Conservation (phyloP, 805 yeast genomes). For the Ogataea pignaliae region DNA sequence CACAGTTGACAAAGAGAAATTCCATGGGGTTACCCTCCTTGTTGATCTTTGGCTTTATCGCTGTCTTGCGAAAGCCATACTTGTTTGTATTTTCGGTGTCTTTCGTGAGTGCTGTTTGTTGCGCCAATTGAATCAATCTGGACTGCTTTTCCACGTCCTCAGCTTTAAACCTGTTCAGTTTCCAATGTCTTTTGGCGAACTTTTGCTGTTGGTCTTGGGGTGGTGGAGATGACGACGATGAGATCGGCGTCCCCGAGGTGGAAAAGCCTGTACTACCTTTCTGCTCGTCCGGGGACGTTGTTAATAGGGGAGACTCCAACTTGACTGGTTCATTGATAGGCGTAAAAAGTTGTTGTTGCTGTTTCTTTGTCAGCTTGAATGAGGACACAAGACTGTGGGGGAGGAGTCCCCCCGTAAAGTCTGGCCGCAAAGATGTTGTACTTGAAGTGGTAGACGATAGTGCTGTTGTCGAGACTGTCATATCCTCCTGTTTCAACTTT, state of each 20-base stretch:
- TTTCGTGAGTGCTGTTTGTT: constrained; percentile 14
- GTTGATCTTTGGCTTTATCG: constrained; percentile 28
- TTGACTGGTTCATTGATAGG: constrained; percentile 3
- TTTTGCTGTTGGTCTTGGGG: constrained; percentile 1
- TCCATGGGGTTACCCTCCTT: constrained; percentile 30
- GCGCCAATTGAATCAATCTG: constrained; percentile 24
- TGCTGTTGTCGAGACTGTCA: too few species aligned
- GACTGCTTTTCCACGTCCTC: constrained; percentile 32
- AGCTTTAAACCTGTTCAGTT: constrained; percentile 26
- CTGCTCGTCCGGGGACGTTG: not conserved
- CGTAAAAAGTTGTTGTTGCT: constrained; percentile 4
- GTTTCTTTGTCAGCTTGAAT: constrained; percentile 10
- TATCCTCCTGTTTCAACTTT: too few species aligned
- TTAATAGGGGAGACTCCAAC: not conserved
- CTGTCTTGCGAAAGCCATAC: constrained; percentile 25
- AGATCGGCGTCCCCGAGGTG: not conserved
- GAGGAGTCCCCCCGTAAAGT: too few species aligned
- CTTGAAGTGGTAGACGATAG: too few species aligned
- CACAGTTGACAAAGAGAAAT: constrained; percentile 32
- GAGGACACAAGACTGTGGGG: constrained; percentile 4
- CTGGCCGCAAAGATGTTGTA: too few species aligned
- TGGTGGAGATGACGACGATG: not conserved
- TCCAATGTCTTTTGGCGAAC: constrained; percentile 26
- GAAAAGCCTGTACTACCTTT: not conserved
- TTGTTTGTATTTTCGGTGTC: constrained; percentile 19